phyloP scores from a whole-genome alignment of 2,329 filamentous ascomycete species.

The Microcyclosporella mali region DNA sequence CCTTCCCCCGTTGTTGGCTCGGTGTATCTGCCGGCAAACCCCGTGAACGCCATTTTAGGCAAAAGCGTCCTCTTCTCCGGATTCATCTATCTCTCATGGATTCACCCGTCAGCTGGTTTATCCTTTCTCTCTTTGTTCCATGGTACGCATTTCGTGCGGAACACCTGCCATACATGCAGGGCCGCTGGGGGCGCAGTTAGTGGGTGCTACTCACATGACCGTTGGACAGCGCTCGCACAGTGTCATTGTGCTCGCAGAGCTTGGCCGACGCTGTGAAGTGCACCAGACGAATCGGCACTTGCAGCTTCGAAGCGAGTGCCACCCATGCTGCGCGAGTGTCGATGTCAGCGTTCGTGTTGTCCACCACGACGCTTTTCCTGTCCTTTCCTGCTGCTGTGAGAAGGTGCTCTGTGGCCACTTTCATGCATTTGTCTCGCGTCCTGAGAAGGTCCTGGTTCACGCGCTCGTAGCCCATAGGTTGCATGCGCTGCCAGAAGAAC shows the following conservation, averaged over 20 bases:
- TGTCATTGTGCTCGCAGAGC: slow-evolving; percentile 80
- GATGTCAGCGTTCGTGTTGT: slow-evolving; percentile 89
- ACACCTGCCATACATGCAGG: slow-evolving; percentile 8
- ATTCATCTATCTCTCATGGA: slow-evolving; percentile 54
- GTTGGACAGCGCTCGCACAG: slow-evolving; percentile 62
- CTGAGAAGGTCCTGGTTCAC: slow-evolving; percentile 90
- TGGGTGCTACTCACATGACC: slow-evolving; percentile 25
- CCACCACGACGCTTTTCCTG: slow-evolving; percentile 67
- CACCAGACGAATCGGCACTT: slow-evolving; percentile 74
- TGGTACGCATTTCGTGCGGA: too few relatives aligned
- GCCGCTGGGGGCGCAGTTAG: too few relatives aligned
- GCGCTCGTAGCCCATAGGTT: slow-evolving; percentile 72
- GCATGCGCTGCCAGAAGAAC: slow-evolving; percentile 72
- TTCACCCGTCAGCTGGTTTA: too few relatives aligned
- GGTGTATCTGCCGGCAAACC: slow-evolving; percentile 67
- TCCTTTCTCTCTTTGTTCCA: too few relatives aligned
- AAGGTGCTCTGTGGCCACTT: slow-evolving; percentile 62
- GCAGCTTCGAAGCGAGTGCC: slow-evolving; percentile 61
- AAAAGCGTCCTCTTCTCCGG: slow-evolving; percentile 71
- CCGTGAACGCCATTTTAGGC: slow-evolving; percentile 72
- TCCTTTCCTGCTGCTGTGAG: too few relatives aligned
- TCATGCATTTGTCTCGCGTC: slow-evolving; percentile 61
- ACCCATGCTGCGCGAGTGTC: slow-evolving; percentile 76
- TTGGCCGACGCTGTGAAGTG: slow-evolving; percentile 69
- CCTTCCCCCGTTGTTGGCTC: slow-evolving; percentile 69